These are phyloP conservation scores for Parascedosporium putredinis DNA, from an alignment of 2,329 filamentous ascomycete genomes.

Conservation along the genomic window DNA sequence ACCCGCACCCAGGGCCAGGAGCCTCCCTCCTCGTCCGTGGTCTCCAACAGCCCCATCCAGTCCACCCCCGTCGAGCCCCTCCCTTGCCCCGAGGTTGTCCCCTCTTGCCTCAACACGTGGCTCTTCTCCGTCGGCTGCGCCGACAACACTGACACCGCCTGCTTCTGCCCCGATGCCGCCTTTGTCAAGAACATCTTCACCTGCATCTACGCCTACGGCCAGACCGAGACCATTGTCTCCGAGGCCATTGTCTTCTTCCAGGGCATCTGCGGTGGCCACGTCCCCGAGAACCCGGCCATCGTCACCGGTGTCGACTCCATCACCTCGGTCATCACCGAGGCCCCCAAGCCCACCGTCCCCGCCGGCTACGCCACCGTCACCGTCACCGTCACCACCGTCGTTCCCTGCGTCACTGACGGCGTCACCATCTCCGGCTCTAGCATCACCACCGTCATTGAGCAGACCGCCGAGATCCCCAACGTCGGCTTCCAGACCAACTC, in stretches of 20 bases:
- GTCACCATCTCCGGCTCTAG: conserved; percentile 34
- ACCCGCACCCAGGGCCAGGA: conserved; percentile 26
- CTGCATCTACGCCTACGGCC: conserved; percentile 71
- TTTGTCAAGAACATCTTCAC: conserved; percentile 72
- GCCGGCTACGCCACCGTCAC: conserved; percentile 41
- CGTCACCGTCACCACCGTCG: conserved; percentile 35
- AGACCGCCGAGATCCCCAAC: conserved; percentile 41
- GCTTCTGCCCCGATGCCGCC: conserved; percentile 73
- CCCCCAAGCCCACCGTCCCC: conserved; percentile 40
- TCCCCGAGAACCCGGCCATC: conserved; percentile 72
- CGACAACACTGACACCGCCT: conserved; percentile 71
- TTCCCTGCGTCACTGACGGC: conserved; percentile 37
- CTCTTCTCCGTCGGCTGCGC: conserved; percentile 62
- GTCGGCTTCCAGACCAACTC: conserved; percentile 34
- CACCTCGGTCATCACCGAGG: conserved; percentile 48
- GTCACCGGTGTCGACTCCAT: conserved; percentile 61
- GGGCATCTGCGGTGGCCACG: conserved; percentile 74
- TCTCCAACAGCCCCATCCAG: conserved; percentile 16
- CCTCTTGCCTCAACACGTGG: conserved; percentile 89
- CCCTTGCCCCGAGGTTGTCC: conserved; percentile 61
- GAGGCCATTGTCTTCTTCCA: conserved; percentile 75
- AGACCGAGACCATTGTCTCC: conserved; percentile 53
- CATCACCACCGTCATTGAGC: conserved; percentile 39
- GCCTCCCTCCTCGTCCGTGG: conserved; percentile 13
- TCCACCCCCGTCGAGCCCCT: conserved; percentile 33